Percentiles rank a stretch among this genome's conserved stretches.
phyloP scores from a whole-genome alignment of 495 filamentous ascomycete species.

The Penicillium mononematosum region DNA sequence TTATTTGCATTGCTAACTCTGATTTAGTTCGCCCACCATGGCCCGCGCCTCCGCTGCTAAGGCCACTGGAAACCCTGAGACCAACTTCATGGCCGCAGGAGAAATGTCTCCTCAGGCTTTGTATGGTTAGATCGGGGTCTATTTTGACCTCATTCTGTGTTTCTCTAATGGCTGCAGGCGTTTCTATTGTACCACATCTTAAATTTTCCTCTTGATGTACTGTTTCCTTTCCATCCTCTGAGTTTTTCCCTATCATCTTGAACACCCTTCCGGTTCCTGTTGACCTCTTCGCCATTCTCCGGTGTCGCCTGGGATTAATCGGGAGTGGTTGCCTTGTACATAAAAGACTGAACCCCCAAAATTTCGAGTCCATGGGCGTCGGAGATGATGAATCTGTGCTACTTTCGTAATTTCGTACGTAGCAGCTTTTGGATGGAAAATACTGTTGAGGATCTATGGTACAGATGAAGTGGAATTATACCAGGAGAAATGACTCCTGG shows the following conservation, averaged over 20 bases:
- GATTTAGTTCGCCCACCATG: slow-evolving; percentile 86
- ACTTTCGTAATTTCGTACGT: not conserved
- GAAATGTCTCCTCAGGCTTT: slow-evolving; percentile 52
- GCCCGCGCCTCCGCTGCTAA: slow-evolving; percentile 89
- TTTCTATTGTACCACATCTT: slow-evolving; percentile 45
- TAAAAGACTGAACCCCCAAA: slow-evolving; percentile 41
- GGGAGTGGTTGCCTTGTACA: slow-evolving; percentile 43
- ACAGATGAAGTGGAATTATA: not conserved
- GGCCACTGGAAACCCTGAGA: slow-evolving; percentile 63
- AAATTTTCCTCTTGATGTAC: slow-evolving; percentile 36
- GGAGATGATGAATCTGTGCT: slow-evolving; percentile 12
- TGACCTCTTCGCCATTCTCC: slow-evolving; percentile 27
- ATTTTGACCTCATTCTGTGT: slow-evolving; percentile 30
- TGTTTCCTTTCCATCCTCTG: slow-evolving; percentile 26
- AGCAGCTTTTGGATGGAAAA: not conserved
- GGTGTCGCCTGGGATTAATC: slow-evolving; percentile 28
- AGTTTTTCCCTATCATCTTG: slow-evolving; percentile 20
- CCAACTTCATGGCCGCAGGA: slow-evolving; percentile 84
- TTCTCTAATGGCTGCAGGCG: slow-evolving; percentile 45
- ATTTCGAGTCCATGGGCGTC: slow-evolving; percentile 25
- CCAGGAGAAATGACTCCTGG: not conserved
- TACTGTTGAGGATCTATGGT: not conserved
- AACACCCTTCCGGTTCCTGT: slow-evolving; percentile 26
- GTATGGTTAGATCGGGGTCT: slow-evolving; percentile 37
- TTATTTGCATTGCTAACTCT: slow-evolving; percentile 29